Base-by-base conservation (phyloP, 2,329 filamentous ascomycete species). In the Microcyclospora tardicrescens region DNA sequence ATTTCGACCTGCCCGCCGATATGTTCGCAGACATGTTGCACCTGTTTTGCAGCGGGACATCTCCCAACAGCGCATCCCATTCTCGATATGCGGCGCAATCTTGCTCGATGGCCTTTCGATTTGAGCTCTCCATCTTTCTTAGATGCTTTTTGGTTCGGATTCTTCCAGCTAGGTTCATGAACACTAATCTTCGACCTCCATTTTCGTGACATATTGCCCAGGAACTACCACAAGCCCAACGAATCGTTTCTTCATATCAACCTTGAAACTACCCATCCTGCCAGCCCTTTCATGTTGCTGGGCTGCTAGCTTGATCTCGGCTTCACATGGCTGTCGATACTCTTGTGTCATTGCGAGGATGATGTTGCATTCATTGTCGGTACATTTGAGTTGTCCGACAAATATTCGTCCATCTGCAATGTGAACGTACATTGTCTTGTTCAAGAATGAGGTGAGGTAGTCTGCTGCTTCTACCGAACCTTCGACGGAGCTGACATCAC, bases 201-300 rank as follows among this genome's bases (percentile, higher is more conserved):
- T 85, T 65, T 81, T 89, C 42, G 72, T 77, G 49, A 98, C 84
- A 57, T 93, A 77, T 49, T 81, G 68, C 0, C 89, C 87, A 0
- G 91, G 91, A 3, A 98, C 76, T 16, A 95, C 87, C 2, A 98
- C 78, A 16, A 96, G 64, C 0, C 91, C 91, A 15, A 98, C 74
- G 56, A 85, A 93, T 38, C 91, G 77, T 49, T 82, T 86, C 16
- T 76, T 81, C 78, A 93, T 83, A 50, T 85, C 74, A 38, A 84
- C 62, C 45, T 71, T 73, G 40, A 81, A 55, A 39, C 62, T 63
- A 47, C 54, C 49, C 4, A 12, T 33, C 6, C 5, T 40, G 6
- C 48, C 49, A 4, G 54, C 50, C 44, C 54, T 56, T 45, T 53
- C 58, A 44, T 45, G 48, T 34, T 41, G 54, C 44, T 43, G 51